Evolutionary conservation across 345 rosid species (phyloP).

Genomic region (Lumnitzera racemosa): DNA sequence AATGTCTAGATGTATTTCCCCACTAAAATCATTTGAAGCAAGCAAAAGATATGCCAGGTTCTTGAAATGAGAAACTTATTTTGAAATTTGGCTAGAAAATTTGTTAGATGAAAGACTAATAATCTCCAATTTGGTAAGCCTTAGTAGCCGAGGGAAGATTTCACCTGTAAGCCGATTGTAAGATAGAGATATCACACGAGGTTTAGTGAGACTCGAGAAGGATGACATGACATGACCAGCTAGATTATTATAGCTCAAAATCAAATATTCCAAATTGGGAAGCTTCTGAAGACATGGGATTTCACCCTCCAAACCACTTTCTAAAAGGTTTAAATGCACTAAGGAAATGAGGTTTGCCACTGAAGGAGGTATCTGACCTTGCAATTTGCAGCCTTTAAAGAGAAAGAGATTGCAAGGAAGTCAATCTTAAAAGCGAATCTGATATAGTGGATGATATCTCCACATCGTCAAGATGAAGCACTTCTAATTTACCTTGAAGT

Average conservation of each 20-base stretch:
- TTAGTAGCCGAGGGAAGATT: background rate
- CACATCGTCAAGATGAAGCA: background rate
- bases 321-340: no score
- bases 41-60: background rate
- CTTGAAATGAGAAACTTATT: background rate
- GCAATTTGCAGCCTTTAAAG: background rate
- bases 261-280: no score
- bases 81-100: conserved; percentile 6
- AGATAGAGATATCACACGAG: fast-evolving
- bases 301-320: no score
- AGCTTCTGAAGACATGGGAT: no score
- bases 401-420: background rate
- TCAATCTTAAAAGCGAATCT: background rate
- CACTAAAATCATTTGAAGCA: background rate
- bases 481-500: background rate
- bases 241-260: no score
- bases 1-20: background rate
- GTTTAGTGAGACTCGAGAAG: background rate
- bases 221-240: no score
- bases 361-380: conserved; percentile 1
- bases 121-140: background rate
- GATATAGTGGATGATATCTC: conserved; percentile 1
- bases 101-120: background rate
- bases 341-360: background rate
- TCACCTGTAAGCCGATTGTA: background rate